Conservation (phyloP, 148 eudicot species). For the Fagopyrum esculentum region DNA sequence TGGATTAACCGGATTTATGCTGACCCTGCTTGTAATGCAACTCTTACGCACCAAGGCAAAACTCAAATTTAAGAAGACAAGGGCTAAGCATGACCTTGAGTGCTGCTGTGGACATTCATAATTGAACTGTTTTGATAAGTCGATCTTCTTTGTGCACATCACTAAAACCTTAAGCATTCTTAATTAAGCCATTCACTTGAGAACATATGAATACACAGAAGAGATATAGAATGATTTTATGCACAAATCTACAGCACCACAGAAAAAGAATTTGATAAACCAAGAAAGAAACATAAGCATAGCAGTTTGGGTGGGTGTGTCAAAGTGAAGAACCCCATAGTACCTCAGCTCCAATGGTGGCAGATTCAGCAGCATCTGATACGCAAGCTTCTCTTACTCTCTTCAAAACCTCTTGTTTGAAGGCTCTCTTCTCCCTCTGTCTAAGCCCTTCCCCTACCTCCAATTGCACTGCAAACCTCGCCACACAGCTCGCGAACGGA, state of each 20-base stretch:
- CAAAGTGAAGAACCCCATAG: slow-evolving; percentile 88
- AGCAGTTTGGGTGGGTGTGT: not conserved
- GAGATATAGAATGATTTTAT: not conserved
- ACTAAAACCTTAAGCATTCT: not conserved
- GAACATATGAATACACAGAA: not conserved
- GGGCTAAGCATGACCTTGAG: too few species aligned
- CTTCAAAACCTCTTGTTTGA: slow-evolving; percentile 57
- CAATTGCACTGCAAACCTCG: slow-evolving; percentile 71
- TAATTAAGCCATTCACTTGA: not conserved
- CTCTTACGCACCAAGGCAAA: too few species aligned
- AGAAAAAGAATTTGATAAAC: not conserved
- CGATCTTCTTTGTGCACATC: too few species aligned
- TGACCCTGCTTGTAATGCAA: too few species aligned
- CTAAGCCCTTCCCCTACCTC: slow-evolving; percentile 90
- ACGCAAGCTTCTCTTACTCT: slow-evolving; percentile 47
- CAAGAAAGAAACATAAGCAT: not conserved
- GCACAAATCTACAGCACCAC: not conserved
- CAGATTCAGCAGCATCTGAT: slow-evolving; percentile 70
- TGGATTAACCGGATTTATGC: too few species aligned
- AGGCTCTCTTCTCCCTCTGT: slow-evolving; percentile 68
- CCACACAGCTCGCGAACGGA: slow-evolving; percentile 74
- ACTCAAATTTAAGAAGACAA: too few species aligned
- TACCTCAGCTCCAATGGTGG: slow-evolving; percentile 83
- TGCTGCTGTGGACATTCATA: too few species aligned
- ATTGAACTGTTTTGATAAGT: too few species aligned